phyloP scores from a whole-genome alignment of 352 stramenopile genomes.

The Globisporangium orthogonon region DNA sequence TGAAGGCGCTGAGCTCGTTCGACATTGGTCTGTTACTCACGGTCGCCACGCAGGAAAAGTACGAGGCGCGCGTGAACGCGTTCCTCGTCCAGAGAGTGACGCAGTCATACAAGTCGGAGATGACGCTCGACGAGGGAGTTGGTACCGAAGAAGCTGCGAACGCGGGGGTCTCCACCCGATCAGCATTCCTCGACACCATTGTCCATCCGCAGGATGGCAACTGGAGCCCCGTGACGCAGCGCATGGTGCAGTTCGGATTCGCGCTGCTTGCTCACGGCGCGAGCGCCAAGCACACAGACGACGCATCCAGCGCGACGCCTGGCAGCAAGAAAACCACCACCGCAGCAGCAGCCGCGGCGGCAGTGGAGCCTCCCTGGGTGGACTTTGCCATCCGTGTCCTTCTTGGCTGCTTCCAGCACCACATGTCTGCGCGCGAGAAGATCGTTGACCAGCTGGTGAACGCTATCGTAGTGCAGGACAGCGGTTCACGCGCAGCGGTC shows the following conservation, averaged over 20 bases:
- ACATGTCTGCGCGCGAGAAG: conserved; percentile 20
- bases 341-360: not conserved
- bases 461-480: conserved; percentile 32
- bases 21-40: conserved; percentile 39
- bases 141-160: not conserved
- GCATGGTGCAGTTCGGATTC: conserved; percentile 31
- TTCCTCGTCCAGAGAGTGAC: conserved; percentile 23
- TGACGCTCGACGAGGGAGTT: not conserved
- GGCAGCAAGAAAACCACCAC: conserved; percentile 3
- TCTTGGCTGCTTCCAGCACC: conserved; percentile 36
- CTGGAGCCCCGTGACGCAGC: conserved; percentile 24
- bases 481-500: conserved; percentile 20
- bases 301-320: not conserved
- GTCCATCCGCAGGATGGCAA: conserved; percentile 24
- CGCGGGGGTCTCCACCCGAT: conserved; percentile 4
- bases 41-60: conserved; percentile 26
- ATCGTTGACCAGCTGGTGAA: conserved; percentile 42
- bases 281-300: conserved; percentile 12
- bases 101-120: conserved; percentile 16
- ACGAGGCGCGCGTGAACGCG: conserved; percentile 17
- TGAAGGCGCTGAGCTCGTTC: conserved; percentile 27
- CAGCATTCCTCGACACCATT: conserved; percentile 21
- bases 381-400: conserved; percentile 42
- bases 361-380: conserved; percentile 13
- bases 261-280: conserved; percentile 19